Evolutionary conservation across 495 filamentous ascomycete species (phyloP), one percentile per base, ranked within the genome.

Genomic region (Amorphotheca resinae): DNA sequence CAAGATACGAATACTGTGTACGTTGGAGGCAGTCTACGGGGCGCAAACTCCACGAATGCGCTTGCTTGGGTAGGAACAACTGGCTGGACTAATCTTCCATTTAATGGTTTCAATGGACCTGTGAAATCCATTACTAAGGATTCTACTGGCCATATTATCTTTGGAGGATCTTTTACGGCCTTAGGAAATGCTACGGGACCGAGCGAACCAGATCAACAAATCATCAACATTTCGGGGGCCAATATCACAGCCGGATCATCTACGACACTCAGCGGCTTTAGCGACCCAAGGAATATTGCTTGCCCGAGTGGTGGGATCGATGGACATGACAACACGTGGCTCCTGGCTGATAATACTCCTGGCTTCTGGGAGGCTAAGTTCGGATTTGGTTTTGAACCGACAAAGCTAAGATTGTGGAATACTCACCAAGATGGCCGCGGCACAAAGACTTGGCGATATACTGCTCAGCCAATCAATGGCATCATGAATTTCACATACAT

Each of bases 401-500:
- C 84, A 15, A 94, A 87, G 56, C 59, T 98, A 26, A 76, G 87
- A 16, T 67, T 98, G 4, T 85, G 85, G 69, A 98, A 98, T 61
- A 93, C 93, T 8, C 79, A 85, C 48, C 68, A 79, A 38, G 77
- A 87, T 58, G 87, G 84, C 40, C 76, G 87, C 42, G 89, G 91
- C 22, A 95, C 91, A 6, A 79, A 82, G 60, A 76, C 75, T 12
- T 98, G 84, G 65, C 73, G 86, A 26, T 87, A 85, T 54, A 83
- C 83, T 22, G 79, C 83, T 15, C 61, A 87, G 22, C 86, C 87
- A 4, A 76, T 87, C 52, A 79, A 81, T 53, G 93, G 93, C 23
- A 95, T 96, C 56, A 86, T 96, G 83, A 95, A 96, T 59, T 71
- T 98, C 50, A 94, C 87, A 28, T 95, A 87, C 49, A 80, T 73